Percentiles rank a stretch among this genome's conserved stretches.
Evolutionary conservation across 805 yeast species (phyloP).

Genomic region (Priceomyces carsonii): DNA sequence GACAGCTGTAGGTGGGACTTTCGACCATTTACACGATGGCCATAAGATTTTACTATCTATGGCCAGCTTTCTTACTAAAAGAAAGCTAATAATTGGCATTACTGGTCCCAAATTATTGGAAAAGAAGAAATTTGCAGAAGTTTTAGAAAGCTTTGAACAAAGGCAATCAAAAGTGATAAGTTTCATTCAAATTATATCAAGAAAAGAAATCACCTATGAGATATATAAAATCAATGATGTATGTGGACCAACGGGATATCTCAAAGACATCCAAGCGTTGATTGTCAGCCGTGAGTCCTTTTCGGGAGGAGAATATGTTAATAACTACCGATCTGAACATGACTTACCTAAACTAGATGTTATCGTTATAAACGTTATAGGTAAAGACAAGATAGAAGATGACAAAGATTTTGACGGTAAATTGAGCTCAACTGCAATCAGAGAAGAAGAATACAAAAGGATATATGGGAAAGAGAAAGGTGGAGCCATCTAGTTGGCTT

Average conservation of each 20-base stretch:
- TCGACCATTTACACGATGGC: constrained; percentile 95
- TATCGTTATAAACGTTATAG: constrained; percentile 52
- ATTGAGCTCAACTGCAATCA: constrained; percentile 79
- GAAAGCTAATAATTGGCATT: constrained; percentile 71
- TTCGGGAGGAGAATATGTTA: constrained; percentile 73
- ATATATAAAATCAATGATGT: constrained; percentile 73
- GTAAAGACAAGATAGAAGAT: constrained; percentile 47
- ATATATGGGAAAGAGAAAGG: too few species aligned
- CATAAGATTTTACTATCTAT: constrained; percentile 82
- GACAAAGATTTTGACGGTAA: constrained; percentile 62
- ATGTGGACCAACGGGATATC: constrained; percentile 90
- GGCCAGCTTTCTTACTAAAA: constrained; percentile 60
- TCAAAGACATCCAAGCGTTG: constrained; percentile 72
- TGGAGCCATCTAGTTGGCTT: too few species aligned
- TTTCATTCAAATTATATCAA: constrained; percentile 45
- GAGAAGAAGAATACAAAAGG: constrained; percentile 35
- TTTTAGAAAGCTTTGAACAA: constrained; percentile 55
- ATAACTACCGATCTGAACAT: constrained; percentile 58
- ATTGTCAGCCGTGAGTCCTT: constrained; percentile 80
- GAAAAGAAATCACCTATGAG: constrained; percentile 52
- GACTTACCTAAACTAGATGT: constrained; percentile 51
- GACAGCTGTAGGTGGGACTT: constrained; percentile 89
- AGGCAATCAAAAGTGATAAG: constrained; percentile 49
- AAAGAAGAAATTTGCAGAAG: constrained; percentile 73
- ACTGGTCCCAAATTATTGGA: constrained; percentile 73